Evolutionary conservation across 169 alveolate genomes (phyloP).

Genomic region (Cryptosporidium viatorum): DNA sequence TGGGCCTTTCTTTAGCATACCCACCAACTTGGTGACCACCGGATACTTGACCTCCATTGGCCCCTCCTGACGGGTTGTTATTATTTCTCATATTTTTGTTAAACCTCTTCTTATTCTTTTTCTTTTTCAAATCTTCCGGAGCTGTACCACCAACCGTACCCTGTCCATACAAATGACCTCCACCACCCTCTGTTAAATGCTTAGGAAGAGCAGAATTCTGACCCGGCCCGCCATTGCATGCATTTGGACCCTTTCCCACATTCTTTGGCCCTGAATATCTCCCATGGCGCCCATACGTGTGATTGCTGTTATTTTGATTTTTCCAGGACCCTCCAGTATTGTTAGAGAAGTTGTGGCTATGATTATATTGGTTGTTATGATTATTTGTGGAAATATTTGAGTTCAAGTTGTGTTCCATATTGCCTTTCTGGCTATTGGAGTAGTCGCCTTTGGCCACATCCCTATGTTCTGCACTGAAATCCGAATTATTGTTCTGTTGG

Average conservation of each 20-base stretch:
- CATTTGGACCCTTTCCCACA: neutral
- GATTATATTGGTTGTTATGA: neutral
- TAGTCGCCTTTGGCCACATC: neutral
- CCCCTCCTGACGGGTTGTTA: neutral
- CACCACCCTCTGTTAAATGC: neutral
- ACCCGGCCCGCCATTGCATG: neutral
- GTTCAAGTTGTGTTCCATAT: neutral
- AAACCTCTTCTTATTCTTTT: constrained; percentile 3
- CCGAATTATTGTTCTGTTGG: neutral
- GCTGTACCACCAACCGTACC: neutral
- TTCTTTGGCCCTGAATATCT: neutral
- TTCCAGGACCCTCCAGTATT: neutral
- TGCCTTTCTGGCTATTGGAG: neutral
- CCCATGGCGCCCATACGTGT: constrained; percentile 25
- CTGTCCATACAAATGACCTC: neutral
- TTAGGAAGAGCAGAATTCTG: neutral
- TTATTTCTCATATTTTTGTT: neutral
- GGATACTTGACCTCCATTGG: neutral
- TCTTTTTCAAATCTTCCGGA: constrained; percentile 6
- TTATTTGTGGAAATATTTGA: neutral
- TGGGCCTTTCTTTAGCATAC: neutral
- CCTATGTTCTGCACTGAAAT: neutral
- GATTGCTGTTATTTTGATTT: neutral
- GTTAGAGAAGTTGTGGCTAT: neutral
- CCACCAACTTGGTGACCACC: neutral